These are phyloP conservation scores for Pecoramyces ruminantium DNA, from an alignment of 192 early-diverging fungal genomes.

Conservation along the genomic window DNA sequence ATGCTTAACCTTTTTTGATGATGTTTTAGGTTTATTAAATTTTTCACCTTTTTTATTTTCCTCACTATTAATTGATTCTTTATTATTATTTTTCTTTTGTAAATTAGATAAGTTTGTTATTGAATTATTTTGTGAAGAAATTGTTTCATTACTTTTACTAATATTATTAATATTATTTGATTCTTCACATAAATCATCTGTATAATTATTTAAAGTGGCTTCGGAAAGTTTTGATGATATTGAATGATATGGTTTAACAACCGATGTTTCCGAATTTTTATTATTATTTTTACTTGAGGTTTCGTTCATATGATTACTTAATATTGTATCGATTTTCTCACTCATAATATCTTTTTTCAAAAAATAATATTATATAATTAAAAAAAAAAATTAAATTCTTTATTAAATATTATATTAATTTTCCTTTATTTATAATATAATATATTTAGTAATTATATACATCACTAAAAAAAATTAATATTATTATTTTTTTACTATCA, in stretches of 20 bases:
- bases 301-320: background rate
- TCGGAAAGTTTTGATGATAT: background rate
- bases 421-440: too few species aligned
- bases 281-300: background rate
- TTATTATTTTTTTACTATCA: too few species aligned
- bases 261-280: background rate
- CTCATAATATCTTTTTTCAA: background rate
- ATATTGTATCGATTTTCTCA: background rate
- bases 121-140: background rate
- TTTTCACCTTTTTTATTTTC: background rate
- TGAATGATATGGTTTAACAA: background rate
- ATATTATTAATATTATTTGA: background rate
- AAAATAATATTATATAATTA: too few species aligned
- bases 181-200: background rate
- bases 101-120: background rate
- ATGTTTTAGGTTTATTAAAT: background rate
- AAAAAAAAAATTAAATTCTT: too few species aligned
- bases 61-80: background rate
- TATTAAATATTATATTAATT: too few species aligned
- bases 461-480: too few species aligned
- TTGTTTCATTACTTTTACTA: background rate
- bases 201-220: background rate
- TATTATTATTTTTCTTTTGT: background rate
- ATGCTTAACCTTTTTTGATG: background rate
- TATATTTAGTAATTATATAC: too few species aligned